Conservation (phyloP, 78 protist species). For the Cavenderia fasciculata region DNA sequence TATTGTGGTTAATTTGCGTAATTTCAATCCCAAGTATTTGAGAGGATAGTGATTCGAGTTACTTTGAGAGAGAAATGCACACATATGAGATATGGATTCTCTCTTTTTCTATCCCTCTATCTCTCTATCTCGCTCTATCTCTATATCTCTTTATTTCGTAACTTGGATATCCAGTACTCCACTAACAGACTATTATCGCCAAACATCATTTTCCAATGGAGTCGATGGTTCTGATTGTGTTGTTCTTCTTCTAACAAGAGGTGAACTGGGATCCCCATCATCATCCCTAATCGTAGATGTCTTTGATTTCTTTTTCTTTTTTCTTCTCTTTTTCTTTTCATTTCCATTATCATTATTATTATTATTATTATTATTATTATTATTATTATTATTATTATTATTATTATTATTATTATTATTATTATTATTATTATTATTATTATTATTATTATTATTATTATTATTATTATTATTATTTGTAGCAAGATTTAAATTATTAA, state of each 20-base stretch:
- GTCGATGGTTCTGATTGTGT: slow-evolving; percentile 3
- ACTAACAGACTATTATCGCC: too few relatives aligned
- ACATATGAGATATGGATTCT: too few relatives aligned
- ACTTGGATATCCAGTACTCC: too few relatives aligned
- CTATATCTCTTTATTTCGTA: too few relatives aligned
- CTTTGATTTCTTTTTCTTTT: background rate
- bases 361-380: background rate
- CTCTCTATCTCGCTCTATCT: too few relatives aligned
- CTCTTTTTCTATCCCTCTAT: too few relatives aligned
- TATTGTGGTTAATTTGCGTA: too few relatives aligned
- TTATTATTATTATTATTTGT: background rate
- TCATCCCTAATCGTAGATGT: background rate
- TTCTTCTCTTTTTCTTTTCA: background rate
- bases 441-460: slow-evolving; percentile 6
- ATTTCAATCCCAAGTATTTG: too few relatives aligned
- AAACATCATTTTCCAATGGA: too few relatives aligned
- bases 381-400: slow-evolving; percentile 25
- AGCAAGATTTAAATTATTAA: background rate
- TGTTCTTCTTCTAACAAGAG: background rate
- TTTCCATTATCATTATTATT: background rate
- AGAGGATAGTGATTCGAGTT: too few relatives aligned
- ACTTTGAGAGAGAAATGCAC: too few relatives aligned
- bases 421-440: slow-evolving; percentile 4
- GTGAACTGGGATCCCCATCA: too few relatives aligned
- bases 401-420: slow-evolving; percentile 12